A percentile compares a stretch with the other conserved stretches of the same genome.
phyloP scores from a whole-genome alignment of 108 stramenopile species.

The Schizochytrium sp. region DNA sequence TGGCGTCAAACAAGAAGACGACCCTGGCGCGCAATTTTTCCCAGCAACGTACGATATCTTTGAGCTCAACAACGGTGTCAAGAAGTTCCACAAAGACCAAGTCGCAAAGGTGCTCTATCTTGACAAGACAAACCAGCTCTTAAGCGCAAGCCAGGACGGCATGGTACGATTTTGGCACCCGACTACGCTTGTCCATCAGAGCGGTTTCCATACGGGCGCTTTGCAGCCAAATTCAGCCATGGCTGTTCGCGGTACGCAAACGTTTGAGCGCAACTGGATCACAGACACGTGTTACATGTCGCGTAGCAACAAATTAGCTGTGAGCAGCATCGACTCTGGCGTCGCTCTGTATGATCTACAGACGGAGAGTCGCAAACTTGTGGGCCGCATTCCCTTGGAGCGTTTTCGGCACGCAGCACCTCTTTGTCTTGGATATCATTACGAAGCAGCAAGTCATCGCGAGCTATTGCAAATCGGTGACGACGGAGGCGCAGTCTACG shows the following conservation, averaged over 20 bases:
- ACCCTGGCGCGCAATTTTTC: not conserved
- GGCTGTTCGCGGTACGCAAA: not conserved
- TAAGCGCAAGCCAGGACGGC: constrained; percentile 38
- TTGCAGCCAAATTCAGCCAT: not conserved
- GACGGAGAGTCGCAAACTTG: not conserved
- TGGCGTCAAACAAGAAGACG: not conserved
- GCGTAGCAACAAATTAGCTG: constrained; percentile 26
- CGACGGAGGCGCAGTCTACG: not conserved
- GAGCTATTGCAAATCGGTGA: not conserved
- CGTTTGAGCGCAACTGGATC: constrained; percentile 23
- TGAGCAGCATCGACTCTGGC: constrained; percentile 32
- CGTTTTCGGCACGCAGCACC: not conserved
- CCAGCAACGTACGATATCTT: not conserved
- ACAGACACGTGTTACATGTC: constrained; percentile 27
- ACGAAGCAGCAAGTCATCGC: not conserved
- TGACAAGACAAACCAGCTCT: constrained; percentile 32
- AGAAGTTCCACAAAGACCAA: constrained; percentile 24
- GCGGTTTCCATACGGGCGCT: not conserved
- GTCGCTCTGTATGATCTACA: constrained; percentile 35
- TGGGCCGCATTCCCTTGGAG: constrained; percentile 8
- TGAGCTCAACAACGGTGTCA: not conserved
- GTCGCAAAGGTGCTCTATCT: constrained; percentile 25
- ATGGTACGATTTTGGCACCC: constrained; percentile 39
- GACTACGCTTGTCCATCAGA: constrained; percentile 23
- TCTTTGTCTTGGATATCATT: not conserved